Evolutionary conservation across 805 yeast species (phyloP).

Genomic region (Maudiozyma pseudohumilis): DNA sequence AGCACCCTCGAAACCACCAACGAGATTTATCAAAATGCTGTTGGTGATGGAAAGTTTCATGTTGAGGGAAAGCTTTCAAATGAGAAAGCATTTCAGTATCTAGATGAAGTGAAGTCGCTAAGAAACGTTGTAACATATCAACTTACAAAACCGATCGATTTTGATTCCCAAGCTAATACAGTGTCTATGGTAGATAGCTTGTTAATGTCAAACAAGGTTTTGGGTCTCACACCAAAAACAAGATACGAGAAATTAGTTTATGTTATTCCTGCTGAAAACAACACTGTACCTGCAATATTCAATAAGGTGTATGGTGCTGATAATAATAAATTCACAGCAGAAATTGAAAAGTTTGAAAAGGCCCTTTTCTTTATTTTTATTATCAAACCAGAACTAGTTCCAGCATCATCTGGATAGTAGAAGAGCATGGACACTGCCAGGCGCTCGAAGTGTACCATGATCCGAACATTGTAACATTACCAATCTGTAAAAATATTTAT

Average conservation of each 20-base stretch:
- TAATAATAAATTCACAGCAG: background rate
- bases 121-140: slow-evolving; percentile 17
- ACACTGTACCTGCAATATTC: slow-evolving; percentile 11
- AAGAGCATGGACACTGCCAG: too few relatives aligned
- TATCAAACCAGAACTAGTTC: slow-evolving; percentile 18
- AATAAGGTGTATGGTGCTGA: slow-evolving; percentile 3
- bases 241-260: slow-evolving; percentile 16
- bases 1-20: slow-evolving; percentile 10
- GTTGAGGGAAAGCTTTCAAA: slow-evolving; percentile 26
- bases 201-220: slow-evolving; percentile 12
- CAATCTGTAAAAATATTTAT: too few relatives aligned
- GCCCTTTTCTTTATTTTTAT: slow-evolving; percentile 13
- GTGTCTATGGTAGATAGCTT: slow-evolving; percentile 13
- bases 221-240: slow-evolving; percentile 17
- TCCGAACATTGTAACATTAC: too few relatives aligned
- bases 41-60: slow-evolving; percentile 29
- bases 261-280: slow-evolving; percentile 29
- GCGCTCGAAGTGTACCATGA: too few relatives aligned
- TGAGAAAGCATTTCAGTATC: slow-evolving; percentile 16
- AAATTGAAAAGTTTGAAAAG: slow-evolving; percentile 4
- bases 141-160: slow-evolving; percentile 5
- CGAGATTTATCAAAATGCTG: slow-evolving; percentile 13
- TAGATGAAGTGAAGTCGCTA: slow-evolving; percentile 14
- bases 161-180: slow-evolving; percentile 13
- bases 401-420: too few relatives aligned